Evolutionary conservation across 805 yeast genomes (phyloP).

Genomic region (Candida orba): DNA sequence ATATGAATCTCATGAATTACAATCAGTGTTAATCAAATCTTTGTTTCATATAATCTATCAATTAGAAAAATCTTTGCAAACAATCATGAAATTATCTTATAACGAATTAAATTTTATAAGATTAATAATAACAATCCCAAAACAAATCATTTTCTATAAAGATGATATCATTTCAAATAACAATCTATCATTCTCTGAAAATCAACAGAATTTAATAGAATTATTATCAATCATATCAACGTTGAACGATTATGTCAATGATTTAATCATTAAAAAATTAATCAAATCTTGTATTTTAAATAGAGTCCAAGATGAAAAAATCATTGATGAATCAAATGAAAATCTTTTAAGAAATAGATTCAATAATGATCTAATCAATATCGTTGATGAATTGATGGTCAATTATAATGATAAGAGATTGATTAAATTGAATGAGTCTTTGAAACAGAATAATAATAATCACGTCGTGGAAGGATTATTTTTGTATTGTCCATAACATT

Average conservation of each 20-base stretch:
- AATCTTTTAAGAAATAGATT: conserved; percentile 5
- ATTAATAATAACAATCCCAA: conserved; percentile 3
- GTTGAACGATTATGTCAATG: too few species aligned
- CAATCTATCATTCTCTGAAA: neutral
- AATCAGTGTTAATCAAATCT: conserved; percentile 5
- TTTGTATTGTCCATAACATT: too few species aligned
- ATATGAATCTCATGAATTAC: neutral
- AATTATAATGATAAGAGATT: neutral
- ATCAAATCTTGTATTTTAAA: conserved; percentile 5
- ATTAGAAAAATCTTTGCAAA: conserved; percentile 2
- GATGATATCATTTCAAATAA: neutral
- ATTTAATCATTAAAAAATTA: conserved; percentile 1
- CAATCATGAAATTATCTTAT: neutral
- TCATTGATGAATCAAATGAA: neutral
- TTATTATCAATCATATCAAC: conserved; percentile 1
- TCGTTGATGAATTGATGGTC: neutral
- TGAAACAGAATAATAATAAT: conserved; percentile 1
- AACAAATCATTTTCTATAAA: conserved; percentile 1
- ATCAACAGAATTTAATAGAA: neutral
- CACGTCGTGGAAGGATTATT: neutral
- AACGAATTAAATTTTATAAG: neutral
- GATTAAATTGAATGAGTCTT: neutral
- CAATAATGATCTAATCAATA: conserved; percentile 2
- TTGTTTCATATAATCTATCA: conserved; percentile 7
- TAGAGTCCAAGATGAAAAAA: neutral